Conservation (phyloP, 179 eudicot species). For the Spinacia oleracea region DNA sequence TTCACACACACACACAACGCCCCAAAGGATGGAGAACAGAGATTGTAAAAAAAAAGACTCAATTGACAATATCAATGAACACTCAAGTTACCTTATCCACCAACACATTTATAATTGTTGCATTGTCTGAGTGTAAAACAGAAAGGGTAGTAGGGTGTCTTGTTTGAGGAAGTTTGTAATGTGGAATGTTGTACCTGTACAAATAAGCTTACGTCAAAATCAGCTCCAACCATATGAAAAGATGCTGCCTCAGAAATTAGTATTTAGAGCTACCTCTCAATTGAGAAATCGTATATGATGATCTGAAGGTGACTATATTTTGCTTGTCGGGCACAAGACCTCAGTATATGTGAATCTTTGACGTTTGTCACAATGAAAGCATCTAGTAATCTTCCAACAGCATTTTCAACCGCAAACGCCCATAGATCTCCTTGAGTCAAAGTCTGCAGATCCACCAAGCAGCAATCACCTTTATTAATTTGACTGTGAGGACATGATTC, state of each 20-base stretch:
- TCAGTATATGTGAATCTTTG: slow-evolving; percentile 65
- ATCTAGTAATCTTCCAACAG: slow-evolving; percentile 73
- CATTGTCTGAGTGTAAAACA: slow-evolving; percentile 65
- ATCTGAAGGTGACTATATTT: slow-evolving; percentile 63
- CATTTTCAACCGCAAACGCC: slow-evolving; percentile 89
- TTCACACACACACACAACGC: no score
- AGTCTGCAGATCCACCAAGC: slow-evolving; percentile 45
- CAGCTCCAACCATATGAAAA: slow-evolving; percentile 5
- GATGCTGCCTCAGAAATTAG: neutral
- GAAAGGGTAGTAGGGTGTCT: slow-evolving; percentile 73
- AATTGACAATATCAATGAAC: neutral
- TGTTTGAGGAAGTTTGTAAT: slow-evolving; percentile 75
- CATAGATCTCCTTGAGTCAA: slow-evolving; percentile 68
- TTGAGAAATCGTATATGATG: slow-evolving; percentile 74
- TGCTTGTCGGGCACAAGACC: slow-evolving; percentile 78
- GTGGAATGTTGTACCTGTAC: slow-evolving; percentile 73
- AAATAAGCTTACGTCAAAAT: slow-evolving; percentile 17
- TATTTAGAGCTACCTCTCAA: slow-evolving; percentile 55
- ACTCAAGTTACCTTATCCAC: slow-evolving; percentile 67
- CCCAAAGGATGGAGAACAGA: neutral
- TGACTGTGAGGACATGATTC: neutral
- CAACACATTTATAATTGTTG: slow-evolving; percentile 77
- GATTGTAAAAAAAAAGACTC: neutral
- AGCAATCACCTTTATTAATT: neutral
- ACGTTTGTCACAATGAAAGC: slow-evolving; percentile 92